Conservation (phyloP, 2,329 filamentous ascomycete genomes). For the Boeremia exigua region DNA sequence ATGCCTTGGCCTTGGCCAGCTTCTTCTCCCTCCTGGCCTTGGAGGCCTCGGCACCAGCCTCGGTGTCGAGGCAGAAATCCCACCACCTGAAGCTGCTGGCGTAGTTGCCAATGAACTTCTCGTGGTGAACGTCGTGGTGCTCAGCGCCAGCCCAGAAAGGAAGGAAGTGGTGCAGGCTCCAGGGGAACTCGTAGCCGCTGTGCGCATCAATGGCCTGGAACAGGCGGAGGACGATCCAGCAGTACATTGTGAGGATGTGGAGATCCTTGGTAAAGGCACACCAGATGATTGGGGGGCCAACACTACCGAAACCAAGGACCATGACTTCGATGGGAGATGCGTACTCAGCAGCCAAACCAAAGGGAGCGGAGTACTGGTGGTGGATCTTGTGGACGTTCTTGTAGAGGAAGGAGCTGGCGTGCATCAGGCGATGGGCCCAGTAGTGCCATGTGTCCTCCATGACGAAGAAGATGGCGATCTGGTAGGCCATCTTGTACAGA, state of each 20-base stretch:
- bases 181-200: conserved; percentile 98
- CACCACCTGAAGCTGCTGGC: conserved; percentile 98
- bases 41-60: conserved; percentile 85
- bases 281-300: conserved; percentile 83
- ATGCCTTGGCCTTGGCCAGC: conserved; percentile 65
- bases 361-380: conserved; percentile 97
- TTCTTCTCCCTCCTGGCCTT: conserved; percentile 83
- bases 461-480: conserved; percentile 93
- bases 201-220: conserved; percentile 99
- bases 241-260: conserved; percentile 96
- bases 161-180: conserved; percentile 92
- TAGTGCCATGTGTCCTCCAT: conserved; percentile 99
- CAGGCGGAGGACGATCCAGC: conserved; percentile 90
- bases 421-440: conserved; percentile 90
- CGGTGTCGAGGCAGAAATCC: conserved; percentile 93
- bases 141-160: conserved; percentile 98
- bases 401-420: conserved; percentile 89
- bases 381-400: conserved; percentile 98
- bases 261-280: conserved; percentile 82
- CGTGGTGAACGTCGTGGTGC: conserved; percentile 96
- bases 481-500: conserved; percentile 82
- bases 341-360: conserved; percentile 95
- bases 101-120: conserved; percentile 99
- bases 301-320: conserved; percentile 86
- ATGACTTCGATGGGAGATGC: conserved; percentile 97